These are phyloP conservation scores for Agapanthus africanus DNA, from an alignment of 106 monocot species.

Conservation along the genomic window DNA sequence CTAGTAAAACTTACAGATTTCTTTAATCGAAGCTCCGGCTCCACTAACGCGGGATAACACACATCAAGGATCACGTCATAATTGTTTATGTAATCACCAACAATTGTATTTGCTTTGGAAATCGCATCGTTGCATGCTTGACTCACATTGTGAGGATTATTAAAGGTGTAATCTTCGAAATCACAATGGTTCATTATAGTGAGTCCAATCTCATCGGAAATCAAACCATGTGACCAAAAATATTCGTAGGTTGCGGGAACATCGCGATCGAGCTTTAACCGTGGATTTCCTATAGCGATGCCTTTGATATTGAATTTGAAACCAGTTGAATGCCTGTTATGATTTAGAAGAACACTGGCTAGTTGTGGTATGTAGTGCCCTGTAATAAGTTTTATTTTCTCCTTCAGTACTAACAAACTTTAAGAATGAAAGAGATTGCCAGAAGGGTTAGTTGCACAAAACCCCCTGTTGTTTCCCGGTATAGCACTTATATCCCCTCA, in stretches of 20 bases:
- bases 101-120: slow-evolving; percentile 43
- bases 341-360: slow-evolving; percentile 59
- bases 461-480: too few species aligned
- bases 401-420: not conserved
- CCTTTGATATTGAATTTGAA: slow-evolving; percentile 94
- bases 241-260: slow-evolving; percentile 69
- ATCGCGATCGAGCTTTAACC: slow-evolving; percentile 84
- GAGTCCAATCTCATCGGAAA: slow-evolving; percentile 88
- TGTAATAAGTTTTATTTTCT: slow-evolving; percentile 9
- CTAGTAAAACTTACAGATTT: slow-evolving; percentile 57
- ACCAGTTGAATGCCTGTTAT: slow-evolving; percentile 60
- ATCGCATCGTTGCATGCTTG: slow-evolving; percentile 69
- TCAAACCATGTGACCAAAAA: slow-evolving; percentile 98
- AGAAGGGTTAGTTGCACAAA: too few species aligned
- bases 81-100: slow-evolving; percentile 74
- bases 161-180: slow-evolving; percentile 75
- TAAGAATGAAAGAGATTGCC: not conserved
- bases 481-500: too few species aligned
- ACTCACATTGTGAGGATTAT: slow-evolving; percentile 52
- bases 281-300: slow-evolving; percentile 96
- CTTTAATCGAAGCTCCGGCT: slow-evolving; percentile 76
- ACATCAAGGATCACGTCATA: slow-evolving; percentile 96
- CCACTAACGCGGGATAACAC: slow-evolving; percentile 83
- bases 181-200: slow-evolving; percentile 61
- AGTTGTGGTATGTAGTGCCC: slow-evolving; percentile 98